Conservation (phyloP, 1,139 yeast genomes). For the Geotrichum reessii region DNA sequence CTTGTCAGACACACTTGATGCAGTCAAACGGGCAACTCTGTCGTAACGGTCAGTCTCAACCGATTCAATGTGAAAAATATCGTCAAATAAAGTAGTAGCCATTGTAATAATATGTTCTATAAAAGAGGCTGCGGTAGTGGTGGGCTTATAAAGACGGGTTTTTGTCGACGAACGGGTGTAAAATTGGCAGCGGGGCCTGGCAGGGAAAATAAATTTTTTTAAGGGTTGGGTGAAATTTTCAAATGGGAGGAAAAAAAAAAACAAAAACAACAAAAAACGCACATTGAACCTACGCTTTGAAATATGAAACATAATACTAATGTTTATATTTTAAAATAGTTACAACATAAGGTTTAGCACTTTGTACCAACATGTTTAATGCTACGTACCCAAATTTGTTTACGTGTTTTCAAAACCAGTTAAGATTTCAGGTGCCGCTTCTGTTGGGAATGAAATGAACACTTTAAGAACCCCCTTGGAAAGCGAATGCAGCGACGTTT, state of each 20-base stretch:
- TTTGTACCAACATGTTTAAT: not conserved
- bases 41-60: conserved; percentile 89
- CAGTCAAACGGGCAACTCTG: conserved; percentile 85
- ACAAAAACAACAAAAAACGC: too few relatives aligned
- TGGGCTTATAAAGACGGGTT: not conserved
- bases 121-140: not conserved
- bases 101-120: conserved; percentile 33
- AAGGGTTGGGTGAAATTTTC: not conserved
- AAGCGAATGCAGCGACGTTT: not conserved
- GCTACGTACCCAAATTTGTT: not conserved
- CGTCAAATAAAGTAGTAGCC: conserved; percentile 89
- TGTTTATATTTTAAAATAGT: too few relatives aligned
- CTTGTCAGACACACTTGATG: conserved; percentile 74
- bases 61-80: conserved; percentile 79
- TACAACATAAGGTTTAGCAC: not conserved
- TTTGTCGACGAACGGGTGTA: not conserved
- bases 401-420: not conserved
- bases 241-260: not conserved
- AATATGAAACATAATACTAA: not conserved
- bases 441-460: not conserved
- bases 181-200: not conserved
- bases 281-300: too few relatives aligned
- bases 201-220: not conserved
- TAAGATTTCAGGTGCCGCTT: not conserved
- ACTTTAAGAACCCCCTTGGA: not conserved